phyloP scores from a whole-genome alignment of 148 eudicot genomes.

The Linanthus parryae region DNA sequence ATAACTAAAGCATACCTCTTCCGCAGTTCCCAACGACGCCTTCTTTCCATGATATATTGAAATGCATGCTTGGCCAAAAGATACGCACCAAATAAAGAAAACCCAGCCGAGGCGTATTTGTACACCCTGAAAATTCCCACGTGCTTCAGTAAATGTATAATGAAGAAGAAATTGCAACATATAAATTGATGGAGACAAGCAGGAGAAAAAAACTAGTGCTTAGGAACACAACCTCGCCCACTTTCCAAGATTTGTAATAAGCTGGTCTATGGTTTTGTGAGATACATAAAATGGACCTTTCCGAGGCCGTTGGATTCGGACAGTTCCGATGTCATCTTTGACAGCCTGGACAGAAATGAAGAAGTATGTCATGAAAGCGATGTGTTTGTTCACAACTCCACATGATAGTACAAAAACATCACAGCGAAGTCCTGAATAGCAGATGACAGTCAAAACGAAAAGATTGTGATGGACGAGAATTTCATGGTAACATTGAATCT shows the following conservation, averaged over 20 bases:
- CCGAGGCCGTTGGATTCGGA: slow-evolving; percentile 82
- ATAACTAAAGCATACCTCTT: slow-evolving; percentile 55
- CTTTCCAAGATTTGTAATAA: slow-evolving; percentile 85
- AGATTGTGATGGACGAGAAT: not conserved
- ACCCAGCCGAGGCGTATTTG: slow-evolving; percentile 78
- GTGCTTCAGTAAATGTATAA: slow-evolving; percentile 3
- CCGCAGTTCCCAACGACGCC: slow-evolving; percentile 78
- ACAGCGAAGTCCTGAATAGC: too few species aligned
- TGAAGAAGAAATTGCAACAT: too few species aligned
- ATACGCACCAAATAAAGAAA: slow-evolving; percentile 70
- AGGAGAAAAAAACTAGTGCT: not conserved
- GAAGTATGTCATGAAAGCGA: slow-evolving; percentile 4
- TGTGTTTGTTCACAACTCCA: too few species aligned
- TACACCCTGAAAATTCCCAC: slow-evolving; percentile 57
- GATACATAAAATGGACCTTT: slow-evolving; percentile 96
- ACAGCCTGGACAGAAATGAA: slow-evolving; percentile 16
- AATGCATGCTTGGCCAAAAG: slow-evolving; percentile 78
- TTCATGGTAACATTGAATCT: not conserved
- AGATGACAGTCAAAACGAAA: not conserved
- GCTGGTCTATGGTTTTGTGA: slow-evolving; percentile 81
- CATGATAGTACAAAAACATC: too few species aligned
- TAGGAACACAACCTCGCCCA: slow-evolving; percentile 70
- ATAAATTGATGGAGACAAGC: too few species aligned
- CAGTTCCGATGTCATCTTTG: slow-evolving; percentile 84
- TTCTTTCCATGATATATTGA: slow-evolving; percentile 71